Base-by-base conservation (phyloP, 2,329 filamentous ascomycete genomes). In the Fusarium lyarnte region DNA sequence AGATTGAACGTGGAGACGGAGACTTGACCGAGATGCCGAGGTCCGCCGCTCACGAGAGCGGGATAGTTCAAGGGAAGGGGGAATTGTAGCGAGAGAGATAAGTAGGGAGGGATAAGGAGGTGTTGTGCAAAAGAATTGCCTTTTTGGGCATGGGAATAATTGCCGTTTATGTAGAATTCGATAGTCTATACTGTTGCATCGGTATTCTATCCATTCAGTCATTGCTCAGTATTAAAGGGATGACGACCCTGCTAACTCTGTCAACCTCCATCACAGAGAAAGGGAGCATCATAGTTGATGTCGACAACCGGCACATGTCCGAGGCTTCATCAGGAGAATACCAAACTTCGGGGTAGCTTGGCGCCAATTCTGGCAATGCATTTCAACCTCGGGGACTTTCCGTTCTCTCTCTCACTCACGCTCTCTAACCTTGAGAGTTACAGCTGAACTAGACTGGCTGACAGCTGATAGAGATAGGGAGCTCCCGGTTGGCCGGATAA, bases 21-120 rank as follows among this genome's bases (percentile, higher is more conserved):
- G 64, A 76, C 65, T 63, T 76, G 76, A 65, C 76, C 75, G 76
- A 77, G 63, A 79, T 79, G 74, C 77, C 77, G 77, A 79, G 77
- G 77, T 78, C 74, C 76, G 77, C 75, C 76, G 77, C 71, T 69
- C 66, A 54, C 70, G 67, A 52, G 70, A 69, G 61, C 68, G 71
- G 68, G 53, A 63, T 57, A 36, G 47, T 23, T 23, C 11, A 36
- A 51, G 54, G 33, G 49, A 38, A 38, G 33, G 19, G 46, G 23
- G 33, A 25, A 19, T 8, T 51, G 13, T 35, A 49, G 21, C 46
- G 29, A 49, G 43, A 47, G 42, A 46, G 27, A 29, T 29, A 29
- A 29, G 23, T 51, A 58, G 31, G 19, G 43, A 57, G 42, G 36
- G 42, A 58, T 38, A 64, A 35, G 36, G 58, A 47, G 42, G 29